Base-by-base conservation (phyloP, 345 rosid species). In the Arabidopsis thaliana region DNA sequence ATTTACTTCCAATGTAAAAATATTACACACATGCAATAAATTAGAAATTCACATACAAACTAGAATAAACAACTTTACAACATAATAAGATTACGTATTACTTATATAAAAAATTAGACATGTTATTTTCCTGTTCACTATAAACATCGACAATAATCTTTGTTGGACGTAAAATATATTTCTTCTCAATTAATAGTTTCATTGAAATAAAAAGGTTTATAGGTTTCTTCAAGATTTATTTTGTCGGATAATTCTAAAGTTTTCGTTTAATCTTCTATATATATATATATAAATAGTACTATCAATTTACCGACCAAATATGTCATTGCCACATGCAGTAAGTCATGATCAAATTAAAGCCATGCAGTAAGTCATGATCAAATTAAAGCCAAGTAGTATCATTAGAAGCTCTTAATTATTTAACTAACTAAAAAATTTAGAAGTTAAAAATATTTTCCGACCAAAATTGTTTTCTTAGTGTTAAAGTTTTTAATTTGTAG, bases 271-370 rank as follows among this genome's bases (percentile, higher is more conserved):
- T 52, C 34, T 13, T 4, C 4, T 5, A 11, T 0, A 11, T 0
- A 28, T 0, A 11, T 0, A 28, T 28, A 58, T 36, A 36, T 9
- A 30, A 22, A 37, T 63, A 49, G 42, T 65, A 34, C 13, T 46
- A 62, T 53, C 4, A 57, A 25, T 46, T 46, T 63, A 65, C 60
- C 66, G 72, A 77, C 76, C 72, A 77, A 44, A 65, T 56, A 77
- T 71, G 53, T 59, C 6, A 59, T 23, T 71, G 50, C 67, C 80
- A 77, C 76, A 77, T 70, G 72, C 80, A 77, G 76, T 76, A 69
- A 67, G 66, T 59, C 61, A 75, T 30, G 41, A 23, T 59, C 74
- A 41, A 16, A 22, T 59, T 59, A 59, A 67, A 9, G 16, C n/a
- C 25, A 6, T 50, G 44, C 9, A 28, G 36, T 57, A 55, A 67